phyloP scores from a whole-genome alignment of 2,329 filamentous ascomycete species.

The Trichoderma polysporum region DNA sequence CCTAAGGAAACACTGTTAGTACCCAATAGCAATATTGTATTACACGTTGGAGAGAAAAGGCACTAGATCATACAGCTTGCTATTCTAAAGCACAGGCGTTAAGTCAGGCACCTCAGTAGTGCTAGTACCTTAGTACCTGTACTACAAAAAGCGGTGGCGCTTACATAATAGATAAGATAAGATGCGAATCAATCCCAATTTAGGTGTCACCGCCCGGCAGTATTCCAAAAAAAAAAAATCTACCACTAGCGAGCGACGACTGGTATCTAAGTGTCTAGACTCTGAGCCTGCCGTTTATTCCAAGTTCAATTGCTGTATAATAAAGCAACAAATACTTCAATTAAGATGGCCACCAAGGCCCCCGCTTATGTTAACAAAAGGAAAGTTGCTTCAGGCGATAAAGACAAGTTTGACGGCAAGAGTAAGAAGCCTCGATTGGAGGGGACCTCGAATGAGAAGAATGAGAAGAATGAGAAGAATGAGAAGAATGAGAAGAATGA shows the following conservation, averaged over 20 bases:
- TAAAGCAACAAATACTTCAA: slow-evolving; percentile 23
- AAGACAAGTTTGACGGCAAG: slow-evolving; percentile 43
- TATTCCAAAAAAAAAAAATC: slow-evolving; percentile 29
- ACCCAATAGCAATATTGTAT: neutral
- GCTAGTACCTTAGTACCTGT: no score
- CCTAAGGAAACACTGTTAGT: neutral
- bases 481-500: no score
- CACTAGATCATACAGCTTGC: no score
- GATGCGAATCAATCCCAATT: neutral
- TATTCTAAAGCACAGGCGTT: no score
- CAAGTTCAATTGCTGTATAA: neutral
- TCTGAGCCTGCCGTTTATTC: neutral
- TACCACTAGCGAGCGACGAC: slow-evolving; percentile 18
- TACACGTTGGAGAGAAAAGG: no score
- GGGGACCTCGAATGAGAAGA: slow-evolving; percentile 28
- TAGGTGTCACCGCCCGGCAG: slow-evolving; percentile 39
- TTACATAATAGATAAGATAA: slow-evolving; percentile 6
- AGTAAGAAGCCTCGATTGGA: slow-evolving; percentile 52
- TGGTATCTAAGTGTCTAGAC: slow-evolving; percentile 21
- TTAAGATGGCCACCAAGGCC: slow-evolving; percentile 49
- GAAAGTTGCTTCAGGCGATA: slow-evolving; percentile 50
- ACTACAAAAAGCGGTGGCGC: no score
- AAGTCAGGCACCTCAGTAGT: no score
- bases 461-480: no score
- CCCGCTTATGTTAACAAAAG: slow-evolving; percentile 54